These are phyloP conservation scores for Striga hermonthica DNA, from an alignment of 305 asterid genomes.

Conservation along the genomic window DNA sequence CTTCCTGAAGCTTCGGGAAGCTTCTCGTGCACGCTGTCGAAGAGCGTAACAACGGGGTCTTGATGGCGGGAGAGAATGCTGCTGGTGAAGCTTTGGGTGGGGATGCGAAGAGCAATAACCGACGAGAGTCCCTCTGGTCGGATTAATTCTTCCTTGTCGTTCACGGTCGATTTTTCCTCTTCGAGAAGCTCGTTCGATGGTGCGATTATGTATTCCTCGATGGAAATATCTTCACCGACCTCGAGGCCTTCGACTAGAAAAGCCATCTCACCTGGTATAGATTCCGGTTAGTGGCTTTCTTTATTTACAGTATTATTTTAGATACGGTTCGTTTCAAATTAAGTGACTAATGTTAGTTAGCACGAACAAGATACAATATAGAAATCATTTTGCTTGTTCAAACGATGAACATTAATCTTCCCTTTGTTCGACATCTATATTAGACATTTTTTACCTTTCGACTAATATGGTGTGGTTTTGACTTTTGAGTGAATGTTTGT, in stretches of 20 bases:
- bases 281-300: too few relatives aligned
- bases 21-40: constrained; percentile 35
- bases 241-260: constrained; percentile 36
- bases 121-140: constrained; percentile 28
- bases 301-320: too few relatives aligned
- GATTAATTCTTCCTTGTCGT: constrained; percentile 28
- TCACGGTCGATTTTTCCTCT: constrained; percentile 12
- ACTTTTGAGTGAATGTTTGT: too few relatives aligned
- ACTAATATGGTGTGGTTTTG: too few relatives aligned
- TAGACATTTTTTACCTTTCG: too few relatives aligned
- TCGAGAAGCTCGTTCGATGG: constrained; percentile 26
- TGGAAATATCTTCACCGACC: constrained; percentile 28
- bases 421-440: too few relatives aligned
- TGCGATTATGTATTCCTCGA: constrained; percentile 32
- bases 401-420: too few relatives aligned
- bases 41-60: constrained; percentile 32
- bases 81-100: constrained; percentile 4
- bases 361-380: too few relatives aligned
- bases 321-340: background rate
- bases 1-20: constrained; percentile 19
- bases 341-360: background rate
- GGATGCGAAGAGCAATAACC: constrained; percentile 22
- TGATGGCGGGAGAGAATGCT: constrained; percentile 10
- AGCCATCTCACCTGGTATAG: constrained; percentile 42
- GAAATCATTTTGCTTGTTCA: background rate